A percentile compares a stretch with the other conserved stretches of the same genome.
These are phyloP conservation scores for Phytophthora meadii DNA, from an alignment of 352 stramenopile genomes.

Conservation along the genomic window DNA sequence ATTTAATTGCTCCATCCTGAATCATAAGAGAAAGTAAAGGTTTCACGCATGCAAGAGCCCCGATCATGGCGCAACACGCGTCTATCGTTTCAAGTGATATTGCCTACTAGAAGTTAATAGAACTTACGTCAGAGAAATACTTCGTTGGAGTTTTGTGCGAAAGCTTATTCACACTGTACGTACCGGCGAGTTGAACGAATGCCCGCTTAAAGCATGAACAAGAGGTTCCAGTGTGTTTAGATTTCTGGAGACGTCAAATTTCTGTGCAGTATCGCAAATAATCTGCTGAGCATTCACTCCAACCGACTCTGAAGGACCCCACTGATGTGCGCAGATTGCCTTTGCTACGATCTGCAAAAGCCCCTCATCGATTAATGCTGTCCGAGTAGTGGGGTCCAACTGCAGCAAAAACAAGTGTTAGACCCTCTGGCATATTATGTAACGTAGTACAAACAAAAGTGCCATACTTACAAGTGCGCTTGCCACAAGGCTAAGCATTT, in stretches of 20 bases:
- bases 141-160: neutral
- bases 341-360: conserved; percentile 34
- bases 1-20: conserved; percentile 20
- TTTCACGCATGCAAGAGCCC: conserved; percentile 33
- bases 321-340: conserved; percentile 28
- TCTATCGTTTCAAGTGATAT: conserved; percentile 46
- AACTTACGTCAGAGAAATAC: neutral
- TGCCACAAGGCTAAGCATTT: conserved; percentile 28
- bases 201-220: conserved; percentile 10
- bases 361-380: conserved; percentile 31
- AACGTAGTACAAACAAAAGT: no score
- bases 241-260: conserved; percentile 35
- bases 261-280: conserved; percentile 30
- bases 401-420: conserved; percentile 8
- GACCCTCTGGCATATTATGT: neutral
- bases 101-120: conserved; percentile 22
- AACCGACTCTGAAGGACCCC: conserved; percentile 8
- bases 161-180: neutral
- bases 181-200: conserved; percentile 26
- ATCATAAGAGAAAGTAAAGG: conserved; percentile 11
- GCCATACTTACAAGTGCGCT: conserved; percentile 22
- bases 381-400: conserved; percentile 25
- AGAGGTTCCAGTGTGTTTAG: conserved; percentile 32
- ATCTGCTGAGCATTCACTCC: conserved; percentile 24
- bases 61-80: conserved; percentile 44